Evolutionary conservation across 306 rosid genomes (phyloP), one percentile per base, ranked within the genome.

Genomic region (Argentina anserina): DNA sequence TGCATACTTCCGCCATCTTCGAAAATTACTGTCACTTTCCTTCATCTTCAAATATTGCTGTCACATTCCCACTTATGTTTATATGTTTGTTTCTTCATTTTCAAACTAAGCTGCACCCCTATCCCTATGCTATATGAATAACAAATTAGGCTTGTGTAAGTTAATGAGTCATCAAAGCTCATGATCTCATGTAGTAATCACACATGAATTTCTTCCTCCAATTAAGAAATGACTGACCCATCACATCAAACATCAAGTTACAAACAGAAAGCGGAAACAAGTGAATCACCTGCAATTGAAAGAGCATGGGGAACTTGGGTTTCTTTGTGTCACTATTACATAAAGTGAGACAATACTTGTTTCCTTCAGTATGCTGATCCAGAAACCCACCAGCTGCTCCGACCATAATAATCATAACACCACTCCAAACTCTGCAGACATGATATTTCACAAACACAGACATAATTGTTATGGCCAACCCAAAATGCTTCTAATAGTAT

Each of bases 301-400:
- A 92, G 56, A 92, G 92, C 77, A 69, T 31, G 60, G 90, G 88
- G 82, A 82, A 74, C 47, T 67, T 86, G 73, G 86, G 78, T 67
- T 72, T 84, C 81, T 80, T 75, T 53, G 47, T 47, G 37, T 86
- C 85, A 56, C 76, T 59, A 77, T 83, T 87, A 84, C 89, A 83
- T 77, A 92, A 81, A 58, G 78, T 82, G 70, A 65, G 80, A 96
- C 97, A 92, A 80, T 78, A 87, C 77, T 83, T 89, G 74, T 77
- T 90, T 72, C 83, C 58, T 9, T 84, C 84, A 67, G 85, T 85
- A 78, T 82, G 82, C 72, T 86, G 75, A 83, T 88, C 90, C 63
- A 88, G 80, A 91, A 89, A 83, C 83, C 90, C 84, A 1, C 87
- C 96, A 76, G 81, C 83, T 77, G 90, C 72, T 71, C 92, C 97